Base-by-base conservation (phyloP, 371 early-diverging fungal genomes). In the Mucor irregularis region DNA sequence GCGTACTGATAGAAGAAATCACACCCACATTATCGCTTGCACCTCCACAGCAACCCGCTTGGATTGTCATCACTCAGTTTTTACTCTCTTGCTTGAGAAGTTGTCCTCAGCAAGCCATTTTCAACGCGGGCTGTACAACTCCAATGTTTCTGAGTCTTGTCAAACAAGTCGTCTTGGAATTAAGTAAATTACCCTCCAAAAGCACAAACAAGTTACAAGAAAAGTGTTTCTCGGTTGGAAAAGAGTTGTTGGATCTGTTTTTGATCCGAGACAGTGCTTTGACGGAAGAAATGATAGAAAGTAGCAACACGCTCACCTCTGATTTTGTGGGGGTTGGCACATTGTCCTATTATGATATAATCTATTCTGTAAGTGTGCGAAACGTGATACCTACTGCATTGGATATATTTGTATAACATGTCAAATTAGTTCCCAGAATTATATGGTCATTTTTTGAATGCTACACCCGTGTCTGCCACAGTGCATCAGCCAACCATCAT, bases 371-470 rank as follows among this genome's bases (percentile, higher is more conserved):
- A 71, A 66, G 68, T 47, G 13, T 33, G 4, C 5, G 11, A 49
- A 39, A 5, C 8, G 3, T 21, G 17, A 19, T 8, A 2, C 39
- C 17, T 21, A 24, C 2, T 17, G 11, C 0, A 48, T 33, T 14
- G 24, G 29, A 49, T 31, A 38, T 29, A 31, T 17, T 3, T 37
- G 26, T 8, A 17, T 5, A n/a, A 34, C 7, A 6, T 24, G 5
- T 33, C 35, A 13, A 26, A 45, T 19, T 44, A 77, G 73, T 74
- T 72, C 38, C 78, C 78, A n/a, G 73, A 78, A 45, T 51, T 78
- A 8, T 78, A 78, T 50, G 74, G 70, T 0, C 78, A 78, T 53
- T 78, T 78, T 31, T 40, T 71, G n/a, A 72, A 62, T 57, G 56
- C 65, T 19, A 22, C 60, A 33, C 48, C 56, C 28, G 29, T 48